Evolutionary conservation across 441 rosid species (phyloP), one percentile per base, ranked within the genome.

Genomic region (Rhodomyrtus psidioides): DNA sequence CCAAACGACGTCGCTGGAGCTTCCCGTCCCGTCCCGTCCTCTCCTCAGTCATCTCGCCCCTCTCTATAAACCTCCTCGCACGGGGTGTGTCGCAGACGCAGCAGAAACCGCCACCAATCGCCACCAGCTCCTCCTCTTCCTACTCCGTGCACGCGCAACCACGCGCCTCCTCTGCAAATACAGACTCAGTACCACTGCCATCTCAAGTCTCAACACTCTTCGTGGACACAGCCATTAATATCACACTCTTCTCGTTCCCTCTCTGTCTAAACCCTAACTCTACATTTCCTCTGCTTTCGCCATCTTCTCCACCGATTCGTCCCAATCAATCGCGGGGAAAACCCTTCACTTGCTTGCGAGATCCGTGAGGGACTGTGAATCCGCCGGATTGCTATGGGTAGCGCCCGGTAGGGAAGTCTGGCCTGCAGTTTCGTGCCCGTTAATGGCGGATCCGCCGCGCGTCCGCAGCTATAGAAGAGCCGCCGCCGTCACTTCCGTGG

Each of bases 401-500:
- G 0, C 79, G 79, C n/a, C 16, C 49, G 15, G 79, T 70, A 70
- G 79, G 79, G 79, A 90, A 93, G 93, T 91, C 96, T 92, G 96
- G 92, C 95, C 93, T 24, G 79, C 79, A 90, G 92, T 83, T 81
- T 86, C 60, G 62, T 88, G 94, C 90, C 88, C 65, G 91, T 94
- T 91, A 93, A 97, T 97, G 99, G 95, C 96, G 97, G 98, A 95
- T 96, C 94, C 95, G 93, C 94, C 94, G 55, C 88, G 90, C 87
- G 55, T 94, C 91, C 92, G 94, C 92, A 90, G 55, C 42, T 26
- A 53, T 85, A 58, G 30, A 85, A 53, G 58, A 70, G 76, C 75
- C 44, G 24, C 13, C 75, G 46, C 76, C 30, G 84, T 65, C 62
- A 58, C 79, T 39, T 70, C 39, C 49, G 23, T 57, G 60, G 44